Evolutionary conservation across 352 stramenopile genomes (phyloP).

Genomic region (Globisporangium cystogenes): DNA sequence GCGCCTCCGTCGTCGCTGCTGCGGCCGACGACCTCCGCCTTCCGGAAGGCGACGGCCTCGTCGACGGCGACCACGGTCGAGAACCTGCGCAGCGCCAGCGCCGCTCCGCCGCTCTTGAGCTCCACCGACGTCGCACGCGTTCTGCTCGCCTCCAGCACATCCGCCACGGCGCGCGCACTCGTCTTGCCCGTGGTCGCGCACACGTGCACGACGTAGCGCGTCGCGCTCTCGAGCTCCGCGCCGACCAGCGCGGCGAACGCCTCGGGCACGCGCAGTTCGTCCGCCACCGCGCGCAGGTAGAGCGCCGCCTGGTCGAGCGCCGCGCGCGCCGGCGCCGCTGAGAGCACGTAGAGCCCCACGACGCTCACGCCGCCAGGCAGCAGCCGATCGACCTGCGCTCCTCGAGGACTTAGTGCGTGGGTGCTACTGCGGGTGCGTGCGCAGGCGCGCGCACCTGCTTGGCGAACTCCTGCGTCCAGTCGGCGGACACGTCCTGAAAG

Average conservation of each 20-base stretch:
- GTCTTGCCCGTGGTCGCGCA: conserved; percentile 14
- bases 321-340: conserved; percentile 15
- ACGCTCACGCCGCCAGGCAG: conserved; percentile 51
- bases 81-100: conserved; percentile 29
- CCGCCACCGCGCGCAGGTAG: conserved; percentile 46
- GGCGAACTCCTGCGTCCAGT: conserved; percentile 61
- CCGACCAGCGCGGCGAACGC: conserved; percentile 5
- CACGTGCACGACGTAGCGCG: conserved; percentile 44
- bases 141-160: conserved; percentile 38
- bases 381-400: conserved; percentile 35
- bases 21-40: not conserved
- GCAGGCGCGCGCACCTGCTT: conserved; percentile 26
- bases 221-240: conserved; percentile 2
- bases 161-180: conserved; percentile 13
- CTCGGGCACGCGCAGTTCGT: conserved; percentile 20
- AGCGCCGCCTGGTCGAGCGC: conserved; percentile 30
- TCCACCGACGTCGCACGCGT: conserved; percentile 16
- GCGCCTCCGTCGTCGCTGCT: conserved; percentile 3
- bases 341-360: conserved; percentile 55
- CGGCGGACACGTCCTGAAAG: conserved; percentile 50
- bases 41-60: conserved; percentile 25
- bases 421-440: not conserved
- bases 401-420: too few species aligned
- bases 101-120: conserved; percentile 14
- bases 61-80: conserved; percentile 37